A percentile compares a stretch with the other conserved stretches of the same genome.
These are phyloP conservation scores for Stephania cephalantha DNA, from an alignment of 164 flowering plant species.

Conservation along the genomic window DNA sequence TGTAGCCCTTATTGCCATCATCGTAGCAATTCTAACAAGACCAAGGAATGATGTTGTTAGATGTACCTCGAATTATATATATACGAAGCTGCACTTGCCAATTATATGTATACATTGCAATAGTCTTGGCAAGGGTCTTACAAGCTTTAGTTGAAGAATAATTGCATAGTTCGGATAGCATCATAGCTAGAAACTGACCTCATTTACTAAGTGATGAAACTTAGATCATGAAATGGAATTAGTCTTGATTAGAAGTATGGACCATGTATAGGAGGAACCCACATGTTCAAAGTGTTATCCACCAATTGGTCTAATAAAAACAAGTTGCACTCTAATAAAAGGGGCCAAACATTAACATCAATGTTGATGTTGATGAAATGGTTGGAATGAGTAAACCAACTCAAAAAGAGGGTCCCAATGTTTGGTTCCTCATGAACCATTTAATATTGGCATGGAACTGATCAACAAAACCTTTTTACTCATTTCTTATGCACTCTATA, in stretches of 20 bases:
- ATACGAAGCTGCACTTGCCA: too few species aligned
- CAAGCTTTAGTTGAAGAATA: neutral
- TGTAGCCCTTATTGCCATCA: too few species aligned
- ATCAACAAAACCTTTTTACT: neutral
- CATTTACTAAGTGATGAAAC: too few species aligned
- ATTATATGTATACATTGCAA: too few species aligned
- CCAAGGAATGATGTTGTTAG: too few species aligned
- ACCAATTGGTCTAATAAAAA: neutral
- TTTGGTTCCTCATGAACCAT: neutral
- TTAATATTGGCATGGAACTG: neutral
- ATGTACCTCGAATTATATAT: too few species aligned
- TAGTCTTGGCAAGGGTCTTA: too few species aligned
- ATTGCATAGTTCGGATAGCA: neutral
- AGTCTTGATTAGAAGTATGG: neutral
- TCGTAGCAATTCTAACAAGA: too few species aligned
- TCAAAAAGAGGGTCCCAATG: neutral
- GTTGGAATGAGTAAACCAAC: neutral
- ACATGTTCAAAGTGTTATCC: neutral
- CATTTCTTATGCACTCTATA: neutral
- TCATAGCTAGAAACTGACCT: neutral
- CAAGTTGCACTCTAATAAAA: neutral
- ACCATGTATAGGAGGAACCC: neutral
- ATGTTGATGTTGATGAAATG: neutral
- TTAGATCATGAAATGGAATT: too few species aligned
- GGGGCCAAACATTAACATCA: neutral